Conservation (phyloP, 371 early-diverging fungal genomes). For the Nematocida parisii region DNA sequence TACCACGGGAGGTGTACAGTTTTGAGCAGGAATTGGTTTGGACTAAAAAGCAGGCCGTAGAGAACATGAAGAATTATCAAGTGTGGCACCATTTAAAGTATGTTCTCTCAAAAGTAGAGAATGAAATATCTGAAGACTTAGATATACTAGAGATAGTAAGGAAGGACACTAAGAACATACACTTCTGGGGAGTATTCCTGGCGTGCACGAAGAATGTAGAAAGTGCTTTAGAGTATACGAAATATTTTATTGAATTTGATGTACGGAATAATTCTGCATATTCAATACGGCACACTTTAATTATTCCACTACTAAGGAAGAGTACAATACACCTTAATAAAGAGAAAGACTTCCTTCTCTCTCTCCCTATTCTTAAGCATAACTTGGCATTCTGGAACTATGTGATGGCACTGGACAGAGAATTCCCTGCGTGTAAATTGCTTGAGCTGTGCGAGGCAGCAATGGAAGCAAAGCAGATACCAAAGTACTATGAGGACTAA, state of each 20-base stretch:
- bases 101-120: not conserved
- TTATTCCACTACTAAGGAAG: not conserved
- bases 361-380: constrained; percentile 15
- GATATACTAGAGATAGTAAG: constrained; percentile 38
- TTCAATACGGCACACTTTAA: constrained; percentile 29
- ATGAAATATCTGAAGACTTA: constrained; percentile 35
- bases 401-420: constrained; percentile 14
- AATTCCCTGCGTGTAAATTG: not conserved
- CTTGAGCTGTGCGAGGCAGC: not conserved
- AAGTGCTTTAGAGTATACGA: constrained; percentile 29
- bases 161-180: constrained; percentile 52
- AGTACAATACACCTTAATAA: not conserved
- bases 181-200: constrained; percentile 57
- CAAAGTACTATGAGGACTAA: constrained; percentile 35
- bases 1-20: constrained; percentile 12
- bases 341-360: constrained; percentile 33
- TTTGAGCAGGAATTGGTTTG: constrained; percentile 34
- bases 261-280: constrained; percentile 50
- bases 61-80: constrained; percentile 52
- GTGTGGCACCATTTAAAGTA: constrained; percentile 50
- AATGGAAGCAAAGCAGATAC: not conserved
- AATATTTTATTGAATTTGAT: constrained; percentile 29
- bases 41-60: constrained; percentile 6
- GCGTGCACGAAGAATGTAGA: not conserved
- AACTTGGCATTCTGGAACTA: constrained; percentile 57